These are phyloP conservation scores for Alternaria conjuncta DNA, from an alignment of 2,329 filamentous ascomycete species.

Conservation along the genomic window DNA sequence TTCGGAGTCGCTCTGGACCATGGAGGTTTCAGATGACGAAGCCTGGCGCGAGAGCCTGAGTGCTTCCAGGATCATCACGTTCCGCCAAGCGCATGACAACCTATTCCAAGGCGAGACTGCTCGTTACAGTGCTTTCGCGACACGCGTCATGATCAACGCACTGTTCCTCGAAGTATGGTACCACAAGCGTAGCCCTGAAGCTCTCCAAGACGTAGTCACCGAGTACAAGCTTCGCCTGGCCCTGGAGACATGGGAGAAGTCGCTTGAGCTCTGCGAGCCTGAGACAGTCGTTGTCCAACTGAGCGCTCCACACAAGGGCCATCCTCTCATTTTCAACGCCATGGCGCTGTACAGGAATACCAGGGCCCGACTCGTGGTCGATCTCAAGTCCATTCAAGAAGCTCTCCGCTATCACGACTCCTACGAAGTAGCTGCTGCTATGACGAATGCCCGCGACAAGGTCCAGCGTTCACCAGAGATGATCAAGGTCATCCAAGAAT, in stretches of 20 bases:
- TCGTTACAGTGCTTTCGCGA: slow-evolving; percentile 94
- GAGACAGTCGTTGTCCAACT: slow-evolving; percentile 88
- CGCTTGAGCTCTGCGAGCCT: slow-evolving; percentile 88
- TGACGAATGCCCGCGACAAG: slow-evolving; percentile 91
- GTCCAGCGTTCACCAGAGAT: slow-evolving; percentile 96
- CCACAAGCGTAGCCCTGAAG: slow-evolving; percentile 97
- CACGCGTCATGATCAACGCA: slow-evolving; percentile 98
- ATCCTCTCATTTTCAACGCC: slow-evolving; percentile 96
- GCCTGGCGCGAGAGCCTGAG: slow-evolving; percentile 83
- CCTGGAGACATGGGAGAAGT: slow-evolving; percentile 98
- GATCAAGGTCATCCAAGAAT: slow-evolving; percentile 98
- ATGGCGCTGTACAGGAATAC: slow-evolving; percentile 97
- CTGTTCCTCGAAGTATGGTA: slow-evolving; percentile 99
- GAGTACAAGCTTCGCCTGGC: slow-evolving; percentile 97
- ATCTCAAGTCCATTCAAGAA: slow-evolving; percentile 94
- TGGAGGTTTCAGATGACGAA: slow-evolving; percentile 77
- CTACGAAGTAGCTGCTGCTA: slow-evolving; percentile 94
- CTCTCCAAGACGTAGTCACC: slow-evolving; percentile 93
- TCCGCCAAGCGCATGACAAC: slow-evolving; percentile 92
- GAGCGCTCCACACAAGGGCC: slow-evolving; percentile 92
- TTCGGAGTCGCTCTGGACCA: slow-evolving; percentile 92
- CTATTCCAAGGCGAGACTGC: slow-evolving; percentile 92
- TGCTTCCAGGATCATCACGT: slow-evolving; percentile 76
- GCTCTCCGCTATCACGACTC: slow-evolving; percentile 95
- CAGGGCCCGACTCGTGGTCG: slow-evolving; percentile 88